Base-by-base conservation (phyloP, 208 protist genomes). In the Acanthamoeba sp. region DNA sequence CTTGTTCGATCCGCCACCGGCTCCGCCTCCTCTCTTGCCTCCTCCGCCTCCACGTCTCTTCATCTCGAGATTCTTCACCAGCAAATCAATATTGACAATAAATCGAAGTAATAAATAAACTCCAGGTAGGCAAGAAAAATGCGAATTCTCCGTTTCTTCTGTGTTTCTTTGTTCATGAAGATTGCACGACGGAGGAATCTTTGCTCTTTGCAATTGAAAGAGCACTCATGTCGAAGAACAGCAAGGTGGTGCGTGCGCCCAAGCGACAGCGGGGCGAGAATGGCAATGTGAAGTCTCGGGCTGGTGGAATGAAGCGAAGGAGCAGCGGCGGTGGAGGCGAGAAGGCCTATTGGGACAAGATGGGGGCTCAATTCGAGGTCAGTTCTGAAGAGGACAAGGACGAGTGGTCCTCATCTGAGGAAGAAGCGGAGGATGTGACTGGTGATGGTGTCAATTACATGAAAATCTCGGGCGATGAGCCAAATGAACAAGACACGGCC, bases 331-430 rank as follows among this genome's bases (percentile, higher is more conserved):
- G 38, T 18, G 29, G 59, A 34, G 59, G 59, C 29, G 59, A 69
- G n/a, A 7, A 69, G 59, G 59, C 5, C 32, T 85, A 85, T 20
- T 85, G 76, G 76, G 45, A 57, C 48, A 27, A 57, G 76, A 4
- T 52, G 4, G 76, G 76, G 5, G 42, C 42, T 16, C 22, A 85
- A 36, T 85, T 85, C 45, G 76, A 85, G 45, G 32, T 85, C 45
- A 85, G 76, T 45, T 85, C 76, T 10, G 76, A 85, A n/a, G 76
- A 85, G 24, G 76, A 85, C 22, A 57, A 57, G 76, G 22, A 85
- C 27, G 42, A 85, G 45, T 85, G 76, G 76, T 85, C 76, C 76
- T 7, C 4, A 0, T 32, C 22, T 2, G 76, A 85, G 0, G 76
- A 85, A 3, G 76, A 38, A 10, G 22, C 36, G 22, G 48, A 85